phyloP scores from a whole-genome alignment of 2,329 filamentous ascomycete genomes.

The Remersonia thermophila region DNA sequence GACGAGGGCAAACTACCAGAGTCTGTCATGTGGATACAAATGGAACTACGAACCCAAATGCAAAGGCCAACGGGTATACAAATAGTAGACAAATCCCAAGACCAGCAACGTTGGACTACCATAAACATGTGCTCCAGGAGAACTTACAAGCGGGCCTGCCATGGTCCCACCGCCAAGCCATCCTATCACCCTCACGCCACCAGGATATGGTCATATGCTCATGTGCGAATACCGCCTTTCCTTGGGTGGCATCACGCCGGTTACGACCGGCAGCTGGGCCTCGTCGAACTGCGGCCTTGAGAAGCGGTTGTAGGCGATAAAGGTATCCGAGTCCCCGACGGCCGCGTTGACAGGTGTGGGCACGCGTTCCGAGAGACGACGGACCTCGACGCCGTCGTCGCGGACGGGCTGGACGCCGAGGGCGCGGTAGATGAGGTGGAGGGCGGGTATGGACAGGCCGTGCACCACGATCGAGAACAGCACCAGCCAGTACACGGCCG shows the following conservation, averaged over 20 bases:
- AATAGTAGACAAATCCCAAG: too few relatives aligned
- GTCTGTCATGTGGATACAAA: too few relatives aligned
- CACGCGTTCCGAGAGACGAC: slow-evolving; percentile 25
- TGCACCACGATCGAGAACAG: slow-evolving; percentile 33
- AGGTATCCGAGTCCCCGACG: slow-evolving; percentile 24
- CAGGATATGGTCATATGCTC: too few relatives aligned
- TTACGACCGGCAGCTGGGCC: slow-evolving; percentile 5
- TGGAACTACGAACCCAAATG: too few relatives aligned
- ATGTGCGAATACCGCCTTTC: neutral
- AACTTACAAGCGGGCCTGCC: too few relatives aligned
- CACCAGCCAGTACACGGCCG: slow-evolving; percentile 31
- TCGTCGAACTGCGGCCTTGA: slow-evolving; percentile 24
- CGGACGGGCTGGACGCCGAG: slow-evolving; percentile 29
- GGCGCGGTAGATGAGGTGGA: slow-evolving; percentile 28
- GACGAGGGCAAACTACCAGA: too few relatives aligned
- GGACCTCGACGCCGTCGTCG: slow-evolving; percentile 29
- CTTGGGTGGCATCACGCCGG: neutral
- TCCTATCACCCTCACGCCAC: too few relatives aligned
- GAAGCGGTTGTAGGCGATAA: slow-evolving; percentile 38
- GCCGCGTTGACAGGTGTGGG: slow-evolving; percentile 30
- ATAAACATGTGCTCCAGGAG: too few relatives aligned
- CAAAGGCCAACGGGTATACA: too few relatives aligned
- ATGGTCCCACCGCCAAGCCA: too few relatives aligned
- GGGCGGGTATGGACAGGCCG: slow-evolving; percentile 34
- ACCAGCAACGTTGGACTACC: too few relatives aligned